A percentile compares a stretch with the other conserved stretches of the same genome.
These are phyloP conservation scores for Coelastrella sp. DNA, from an alignment of 139 green algal genomes.

Conservation along the genomic window DNA sequence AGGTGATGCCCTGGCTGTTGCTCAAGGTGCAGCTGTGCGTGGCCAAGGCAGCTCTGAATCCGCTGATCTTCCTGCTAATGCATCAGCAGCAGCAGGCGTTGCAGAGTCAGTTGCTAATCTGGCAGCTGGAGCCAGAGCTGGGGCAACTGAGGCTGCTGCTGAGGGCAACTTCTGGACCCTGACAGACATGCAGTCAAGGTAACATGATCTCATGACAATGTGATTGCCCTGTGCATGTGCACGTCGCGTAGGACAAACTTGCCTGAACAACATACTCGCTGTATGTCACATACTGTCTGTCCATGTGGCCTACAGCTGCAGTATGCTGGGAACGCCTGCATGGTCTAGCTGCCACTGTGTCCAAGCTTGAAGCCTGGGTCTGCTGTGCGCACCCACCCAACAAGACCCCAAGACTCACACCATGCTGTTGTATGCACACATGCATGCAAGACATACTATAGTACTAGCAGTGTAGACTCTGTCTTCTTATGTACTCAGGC, in stretches of 20 bases:
- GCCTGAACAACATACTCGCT: too few relatives aligned
- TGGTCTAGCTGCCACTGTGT: background rate
- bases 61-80: background rate
- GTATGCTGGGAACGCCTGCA: slow-evolving; percentile 6
- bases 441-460: too few relatives aligned
- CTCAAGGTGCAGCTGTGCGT: too few relatives aligned
- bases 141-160: background rate
- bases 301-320: background rate
- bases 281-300: too few relatives aligned
- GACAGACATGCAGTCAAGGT: slow-evolving; percentile 1
- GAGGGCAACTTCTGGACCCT: background rate
- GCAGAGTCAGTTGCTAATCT: too few relatives aligned
- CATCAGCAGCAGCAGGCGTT: background rate
- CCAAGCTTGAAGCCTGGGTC: background rate
- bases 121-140: too few relatives aligned
- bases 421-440: too few relatives aligned
- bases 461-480: too few relatives aligned
- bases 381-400: background rate
- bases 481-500: background rate
- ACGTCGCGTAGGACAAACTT: too few relatives aligned
- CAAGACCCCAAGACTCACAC: too few relatives aligned
- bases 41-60: background rate
- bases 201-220: background rate
- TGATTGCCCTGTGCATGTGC: background rate
- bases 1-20: slow-evolving; percentile 3